Base-by-base conservation (phyloP, 495 filamentous ascomycete genomes). In the Penicillium herquei region DNA sequence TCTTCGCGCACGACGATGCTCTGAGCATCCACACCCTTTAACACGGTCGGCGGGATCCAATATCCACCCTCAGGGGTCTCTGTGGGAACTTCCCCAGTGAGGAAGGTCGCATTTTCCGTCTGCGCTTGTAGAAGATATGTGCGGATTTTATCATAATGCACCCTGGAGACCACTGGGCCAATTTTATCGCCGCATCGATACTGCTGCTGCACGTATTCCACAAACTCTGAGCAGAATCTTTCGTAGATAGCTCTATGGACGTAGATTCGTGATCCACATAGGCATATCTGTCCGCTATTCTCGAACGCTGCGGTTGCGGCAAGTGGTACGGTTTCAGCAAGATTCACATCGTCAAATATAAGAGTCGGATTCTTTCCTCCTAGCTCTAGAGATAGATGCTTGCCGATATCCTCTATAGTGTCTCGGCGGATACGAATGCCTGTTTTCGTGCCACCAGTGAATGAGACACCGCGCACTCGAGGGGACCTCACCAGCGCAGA, bases 211-310 rank as follows among this genome's bases (percentile, higher is more conserved):
- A 63, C 56, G 16, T 63, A 59, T 17, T 48, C 18, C 11, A 54
- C 61, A 14, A 63, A 59, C 10, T 39, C 46, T 3, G 49, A 44
- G 13, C 47, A 7, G 33, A 57, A 63, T 6, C 35, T 32, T 16
- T 44, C 39, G 32, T 53, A 56, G 47, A 66, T 59, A 10, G 65
- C 65, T 26, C 75, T 70, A 46, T 84, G 80, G 3, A 83, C 76
- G 57, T 78, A 80, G n/a, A 83, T 62, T 3, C 78, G 56, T 0
- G 73, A 75, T 11, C 72, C 73, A 32, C 75, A 74, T 46, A 77
- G 70, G 66, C 80, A 83, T n/a, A 75, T 67, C 58, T 84, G 78
- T 7, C 80, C 81, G 3, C 71, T 70, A 50, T 61, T 61, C 31
- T 56, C 58, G 11, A 65, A 61, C 6, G 55, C 52, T 12, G 62